Evolutionary conservation across 805 yeast species (phyloP).

Genomic region (Jamesozyma hellenica): DNA sequence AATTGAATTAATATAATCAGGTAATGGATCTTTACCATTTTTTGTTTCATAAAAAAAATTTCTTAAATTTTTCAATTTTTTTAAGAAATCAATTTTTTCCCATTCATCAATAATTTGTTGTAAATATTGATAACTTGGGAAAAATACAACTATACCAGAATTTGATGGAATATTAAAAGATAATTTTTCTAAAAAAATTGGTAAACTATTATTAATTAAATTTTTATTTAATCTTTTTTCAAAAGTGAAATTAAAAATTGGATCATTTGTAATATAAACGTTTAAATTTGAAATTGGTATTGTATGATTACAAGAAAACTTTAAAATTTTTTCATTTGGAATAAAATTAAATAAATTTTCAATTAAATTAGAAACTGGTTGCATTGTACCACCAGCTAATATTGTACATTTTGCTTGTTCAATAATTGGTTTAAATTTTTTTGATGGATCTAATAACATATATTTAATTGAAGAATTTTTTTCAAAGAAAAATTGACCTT

Average conservation of each 20-base stretch:
- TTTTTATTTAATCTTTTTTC: conserved; percentile 41
- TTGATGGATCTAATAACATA: conserved; percentile 71
- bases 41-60: conserved; percentile 47
- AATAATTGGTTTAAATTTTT: conserved; percentile 54
- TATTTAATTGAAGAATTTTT: conserved; percentile 42
- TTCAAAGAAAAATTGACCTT: conserved; percentile 66
- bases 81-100: conserved; percentile 33
- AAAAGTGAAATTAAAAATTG: conserved; percentile 56
- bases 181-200: conserved; percentile 29
- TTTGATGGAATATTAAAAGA: conserved; percentile 37
- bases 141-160: conserved; percentile 70
- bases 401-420: conserved; percentile 59
- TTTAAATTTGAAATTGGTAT: conserved; percentile 60
- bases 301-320: conserved; percentile 73
- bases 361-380: conserved; percentile 66
- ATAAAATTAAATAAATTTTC: conserved; percentile 57
- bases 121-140: conserved; percentile 76
- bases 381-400: conserved; percentile 93
- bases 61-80: conserved; percentile 33
- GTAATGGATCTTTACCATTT: conserved; percentile 38
- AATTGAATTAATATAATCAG: conserved; percentile 41
- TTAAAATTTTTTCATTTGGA: conserved; percentile 32
- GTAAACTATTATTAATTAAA: conserved; percentile 37
- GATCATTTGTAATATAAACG: conserved; percentile 42
- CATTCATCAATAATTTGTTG: conserved; percentile 42